These are phyloP conservation scores for Penicillium simplicissimum DNA, from an alignment of 495 filamentous ascomycete genomes.

Conservation along the genomic window DNA sequence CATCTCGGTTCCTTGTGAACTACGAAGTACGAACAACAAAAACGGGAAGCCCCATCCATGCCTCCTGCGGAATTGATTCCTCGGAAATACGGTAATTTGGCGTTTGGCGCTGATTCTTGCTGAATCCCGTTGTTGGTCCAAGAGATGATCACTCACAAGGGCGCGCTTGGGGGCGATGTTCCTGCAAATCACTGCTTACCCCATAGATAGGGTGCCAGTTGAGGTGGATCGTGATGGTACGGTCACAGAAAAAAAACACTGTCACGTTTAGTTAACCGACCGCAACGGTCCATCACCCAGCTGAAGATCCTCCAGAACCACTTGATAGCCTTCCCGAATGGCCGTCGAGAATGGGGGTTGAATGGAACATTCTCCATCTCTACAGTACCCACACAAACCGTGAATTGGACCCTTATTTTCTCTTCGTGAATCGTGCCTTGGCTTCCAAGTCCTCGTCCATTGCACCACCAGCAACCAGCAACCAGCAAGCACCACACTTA, in stretches of 20 bases:
- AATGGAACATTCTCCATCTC: not conserved
- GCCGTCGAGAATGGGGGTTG: not conserved
- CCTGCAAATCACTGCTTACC: conserved; percentile 3
- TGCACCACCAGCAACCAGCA: not conserved
- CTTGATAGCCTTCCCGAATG: not conserved
- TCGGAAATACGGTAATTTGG: not conserved
- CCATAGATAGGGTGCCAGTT: conserved; percentile 19
- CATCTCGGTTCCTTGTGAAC: not conserved
- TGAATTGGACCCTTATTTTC: not conserved
- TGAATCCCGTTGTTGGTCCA: not conserved
- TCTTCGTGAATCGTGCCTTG: not conserved
- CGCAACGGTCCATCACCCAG: not conserved
- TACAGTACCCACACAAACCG: not conserved
- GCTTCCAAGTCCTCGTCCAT: not conserved
- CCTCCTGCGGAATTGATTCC: not conserved
- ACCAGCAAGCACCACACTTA: conserved; percentile 7
- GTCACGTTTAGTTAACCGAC: not conserved
- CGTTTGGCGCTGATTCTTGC: not conserved
- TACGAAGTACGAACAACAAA: not conserved
- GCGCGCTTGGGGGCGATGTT: not conserved
- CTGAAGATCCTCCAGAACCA: not conserved
- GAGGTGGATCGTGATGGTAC: conserved; percentile 9
- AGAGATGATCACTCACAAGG: no score
- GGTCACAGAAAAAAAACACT: not conserved
- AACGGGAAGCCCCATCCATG: not conserved